A percentile compares a stretch with the other conserved stretches of the same genome.
These are phyloP conservation scores for Corymbia calophylla DNA, from an alignment of 441 rosid species.

Conservation along the genomic window DNA sequence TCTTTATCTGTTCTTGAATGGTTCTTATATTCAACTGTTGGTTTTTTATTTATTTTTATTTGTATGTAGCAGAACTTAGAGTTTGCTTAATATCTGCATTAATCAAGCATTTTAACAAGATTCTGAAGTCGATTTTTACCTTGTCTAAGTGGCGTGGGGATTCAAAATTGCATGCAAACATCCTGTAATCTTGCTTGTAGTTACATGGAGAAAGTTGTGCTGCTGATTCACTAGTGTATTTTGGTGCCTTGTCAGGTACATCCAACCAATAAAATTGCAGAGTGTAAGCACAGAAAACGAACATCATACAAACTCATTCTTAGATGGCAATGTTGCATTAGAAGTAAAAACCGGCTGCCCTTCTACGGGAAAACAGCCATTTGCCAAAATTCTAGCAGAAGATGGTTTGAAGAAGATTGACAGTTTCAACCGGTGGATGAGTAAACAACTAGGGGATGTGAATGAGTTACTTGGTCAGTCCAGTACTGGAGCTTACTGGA, in stretches of 20 bases:
- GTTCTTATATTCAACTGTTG: not conserved
- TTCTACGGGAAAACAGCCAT: conserved; percentile 37
- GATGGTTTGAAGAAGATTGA: conserved; percentile 81
- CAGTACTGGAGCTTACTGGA: conserved; percentile 58
- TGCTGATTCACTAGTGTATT: conserved; percentile 10
- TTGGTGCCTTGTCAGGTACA: conserved; percentile 9
- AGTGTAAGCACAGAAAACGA: conserved; percentile 22
- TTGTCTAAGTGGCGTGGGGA: conserved; percentile 23
- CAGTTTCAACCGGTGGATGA: conserved; percentile 93
- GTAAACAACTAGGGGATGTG: conserved; percentile 88
- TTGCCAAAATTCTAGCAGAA: conserved; percentile 37
- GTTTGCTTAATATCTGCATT: not conserved
- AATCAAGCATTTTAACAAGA: conserved; percentile 12
- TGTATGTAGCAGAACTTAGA: not conserved
- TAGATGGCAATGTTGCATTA: conserved; percentile 16
- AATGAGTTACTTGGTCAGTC: conserved; percentile 46
- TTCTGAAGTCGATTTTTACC: conserved; percentile 12
- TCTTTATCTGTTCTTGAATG: not conserved
- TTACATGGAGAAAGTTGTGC: conserved; percentile 26
- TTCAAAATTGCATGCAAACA: conserved; percentile 33
- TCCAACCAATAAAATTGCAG: conserved; percentile 10
- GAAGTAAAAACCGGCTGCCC: conserved; percentile 43
- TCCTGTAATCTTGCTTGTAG: conserved; percentile 20
- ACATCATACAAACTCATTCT: conserved; percentile 14
- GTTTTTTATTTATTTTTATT: not conserved